phyloP scores from a whole-genome alignment of 441 rosid genomes.

The Brassica balearica region DNA sequence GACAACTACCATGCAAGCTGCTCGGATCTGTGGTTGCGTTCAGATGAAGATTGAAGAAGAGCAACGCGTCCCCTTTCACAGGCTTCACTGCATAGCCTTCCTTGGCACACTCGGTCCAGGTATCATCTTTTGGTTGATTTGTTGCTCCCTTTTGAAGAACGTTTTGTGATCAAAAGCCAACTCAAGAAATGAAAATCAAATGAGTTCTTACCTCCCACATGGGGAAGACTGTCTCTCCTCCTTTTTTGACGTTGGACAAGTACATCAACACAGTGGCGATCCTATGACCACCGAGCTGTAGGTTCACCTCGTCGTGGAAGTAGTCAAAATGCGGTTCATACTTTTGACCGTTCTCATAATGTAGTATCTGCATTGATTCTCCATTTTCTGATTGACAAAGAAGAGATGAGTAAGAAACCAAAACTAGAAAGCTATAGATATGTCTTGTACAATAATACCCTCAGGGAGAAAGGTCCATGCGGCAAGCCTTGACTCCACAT shows the following conservation, averaged over 20 bases:
- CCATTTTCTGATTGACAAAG: slow-evolving; percentile 74
- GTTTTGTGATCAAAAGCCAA: slow-evolving; percentile 3
- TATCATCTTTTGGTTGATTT: slow-evolving; percentile 66
- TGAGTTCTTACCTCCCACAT: slow-evolving; percentile 56
- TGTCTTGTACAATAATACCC: slow-evolving; percentile 48
- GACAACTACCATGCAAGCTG: slow-evolving; percentile 93
- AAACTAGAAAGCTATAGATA: not conserved
- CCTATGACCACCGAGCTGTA: slow-evolving; percentile 84
- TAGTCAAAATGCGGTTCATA: slow-evolving; percentile 95
- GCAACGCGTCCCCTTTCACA: slow-evolving; percentile 78
- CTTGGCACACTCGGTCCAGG: slow-evolving; percentile 89
- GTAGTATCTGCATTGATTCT: slow-evolving; percentile 87
- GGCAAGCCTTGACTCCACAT: slow-evolving; percentile 77
- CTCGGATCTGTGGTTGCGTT: slow-evolving; percentile 67
- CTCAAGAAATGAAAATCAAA: slow-evolving; percentile 7
- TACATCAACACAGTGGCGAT: slow-evolving; percentile 96
- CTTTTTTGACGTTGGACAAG: slow-evolving; percentile 74
- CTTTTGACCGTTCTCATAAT: slow-evolving; percentile 90
- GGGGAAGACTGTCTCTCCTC: slow-evolving; percentile 97
- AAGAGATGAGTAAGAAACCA: slow-evolving; percentile 10
- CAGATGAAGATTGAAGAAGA: slow-evolving; percentile 92
- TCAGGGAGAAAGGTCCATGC: slow-evolving; percentile 92
- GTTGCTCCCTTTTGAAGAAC: slow-evolving; percentile 48
- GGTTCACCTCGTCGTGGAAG: slow-evolving; percentile 81
- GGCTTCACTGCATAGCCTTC: slow-evolving; percentile 92